These are phyloP conservation scores for Paramecium caudatum DNA, from an alignment of 73 alveolate species.

Conservation along the genomic window DNA sequence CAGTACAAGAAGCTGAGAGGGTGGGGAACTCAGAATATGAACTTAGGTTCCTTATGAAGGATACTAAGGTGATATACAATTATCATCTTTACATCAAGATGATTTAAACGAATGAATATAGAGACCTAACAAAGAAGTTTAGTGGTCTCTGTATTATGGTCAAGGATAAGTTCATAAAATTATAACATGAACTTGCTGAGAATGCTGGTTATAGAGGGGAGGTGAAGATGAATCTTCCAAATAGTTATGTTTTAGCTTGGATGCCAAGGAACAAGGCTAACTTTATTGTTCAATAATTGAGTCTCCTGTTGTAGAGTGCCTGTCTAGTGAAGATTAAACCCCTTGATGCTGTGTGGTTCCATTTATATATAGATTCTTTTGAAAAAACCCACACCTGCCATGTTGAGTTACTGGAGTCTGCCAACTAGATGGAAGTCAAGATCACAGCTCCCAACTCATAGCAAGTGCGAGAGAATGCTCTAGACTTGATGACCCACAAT, in stretches of 20 bases:
- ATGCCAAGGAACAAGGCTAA: not conserved
- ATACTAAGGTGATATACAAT: not conserved
- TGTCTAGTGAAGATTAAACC: not conserved
- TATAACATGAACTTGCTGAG: not conserved
- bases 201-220: conserved; percentile 30
- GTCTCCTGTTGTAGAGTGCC: not conserved
- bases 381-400: not conserved
- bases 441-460: not conserved
- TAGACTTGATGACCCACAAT: not conserved
- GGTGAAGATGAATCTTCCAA: not conserved
- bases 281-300: not conserved
- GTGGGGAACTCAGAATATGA: not conserved
- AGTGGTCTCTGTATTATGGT: conserved; percentile 22
- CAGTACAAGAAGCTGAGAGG: not conserved
- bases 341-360: not conserved
- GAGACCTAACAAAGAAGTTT: not conserved
- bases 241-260: conserved; percentile 28
- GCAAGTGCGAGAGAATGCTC: not conserved
- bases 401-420: not conserved
- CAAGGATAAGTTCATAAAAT: not conserved
- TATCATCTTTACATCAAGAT: not conserved
- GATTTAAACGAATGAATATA: not conserved
- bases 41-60: not conserved
- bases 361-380: not conserved
- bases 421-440: not conserved